Evolutionary conservation across 805 yeast genomes (phyloP).

Genomic region (Sugiyamaella mastotermitis): DNA sequence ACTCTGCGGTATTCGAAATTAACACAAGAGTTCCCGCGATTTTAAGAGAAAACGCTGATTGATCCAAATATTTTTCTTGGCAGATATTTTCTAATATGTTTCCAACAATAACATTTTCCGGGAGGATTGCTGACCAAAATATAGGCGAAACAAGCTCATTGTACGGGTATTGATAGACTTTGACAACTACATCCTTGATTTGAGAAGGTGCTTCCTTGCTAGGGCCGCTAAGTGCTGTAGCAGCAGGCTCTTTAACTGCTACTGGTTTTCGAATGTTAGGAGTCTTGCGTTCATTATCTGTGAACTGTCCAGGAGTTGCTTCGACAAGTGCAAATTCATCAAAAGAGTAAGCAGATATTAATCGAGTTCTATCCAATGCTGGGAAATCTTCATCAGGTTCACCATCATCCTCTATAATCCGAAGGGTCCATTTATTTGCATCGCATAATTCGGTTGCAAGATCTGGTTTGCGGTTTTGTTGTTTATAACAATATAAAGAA

Average conservation of each 20-base stretch:
- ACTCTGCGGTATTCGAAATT: conserved; percentile 22
- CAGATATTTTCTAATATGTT: conserved; percentile 29
- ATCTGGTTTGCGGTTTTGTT: conserved; percentile 23
- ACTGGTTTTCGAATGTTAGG: conserved; percentile 25
- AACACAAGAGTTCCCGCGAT: conserved; percentile 25
- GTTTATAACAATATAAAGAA: conserved; percentile 34
- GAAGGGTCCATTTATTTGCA: conserved; percentile 69
- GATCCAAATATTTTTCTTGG: conserved; percentile 27
- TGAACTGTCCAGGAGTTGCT: conserved; percentile 37
- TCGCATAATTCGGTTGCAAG: conserved; percentile 32
- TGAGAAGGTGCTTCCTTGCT: conserved; percentile 2
- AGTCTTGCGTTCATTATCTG: conserved; percentile 28
- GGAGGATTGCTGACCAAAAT: conserved; percentile 24
- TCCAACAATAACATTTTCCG: conserved; percentile 17
- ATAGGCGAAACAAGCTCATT: conserved; percentile 25
- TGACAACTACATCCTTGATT: conserved; percentile 13
- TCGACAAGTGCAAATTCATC: conserved; percentile 75
- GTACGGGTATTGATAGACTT: conserved; percentile 30
- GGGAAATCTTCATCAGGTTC: conserved; percentile 89
- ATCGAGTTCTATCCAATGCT: conserved; percentile 62
- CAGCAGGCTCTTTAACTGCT: conserved; percentile 2
- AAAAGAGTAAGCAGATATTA: conserved; percentile 65
- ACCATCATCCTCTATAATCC: conserved; percentile 89
- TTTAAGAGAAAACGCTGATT: conserved; percentile 27
- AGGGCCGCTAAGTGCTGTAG: conserved; percentile 2